Evolutionary conservation across 129 eudicot genomes (phyloP).

Genomic region (carrot (Daucus carota)): DNA sequence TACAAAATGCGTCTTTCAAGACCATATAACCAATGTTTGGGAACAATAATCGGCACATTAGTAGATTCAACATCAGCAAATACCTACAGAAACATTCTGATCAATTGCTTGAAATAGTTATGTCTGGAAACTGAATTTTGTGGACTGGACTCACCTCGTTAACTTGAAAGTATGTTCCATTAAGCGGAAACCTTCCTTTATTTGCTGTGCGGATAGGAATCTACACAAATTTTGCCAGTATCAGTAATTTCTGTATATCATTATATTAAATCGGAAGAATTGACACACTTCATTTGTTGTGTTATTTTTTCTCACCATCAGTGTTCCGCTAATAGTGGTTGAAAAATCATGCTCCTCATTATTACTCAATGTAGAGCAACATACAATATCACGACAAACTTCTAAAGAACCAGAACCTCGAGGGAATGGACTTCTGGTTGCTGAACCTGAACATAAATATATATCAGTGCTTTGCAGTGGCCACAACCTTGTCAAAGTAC

Average conservation of each 20-base stretch:
- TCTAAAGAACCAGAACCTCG: neutral
- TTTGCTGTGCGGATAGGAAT: constrained; percentile 55
- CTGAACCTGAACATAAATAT: neutral
- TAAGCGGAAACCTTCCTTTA: constrained; percentile 56
- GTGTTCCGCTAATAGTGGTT: constrained; percentile 42
- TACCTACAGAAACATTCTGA: constrained; percentile 23
- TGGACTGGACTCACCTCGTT: constrained; percentile 42
- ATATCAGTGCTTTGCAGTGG: neutral
- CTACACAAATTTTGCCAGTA: constrained; percentile 19
- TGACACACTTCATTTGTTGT: neutral
- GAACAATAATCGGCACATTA: constrained; percentile 37
- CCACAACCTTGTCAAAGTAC: neutral
- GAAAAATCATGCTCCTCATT: constrained; percentile 15
- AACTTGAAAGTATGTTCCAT: constrained; percentile 75
- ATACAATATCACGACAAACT: constrained; percentile 12
- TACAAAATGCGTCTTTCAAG: constrained; percentile 29
- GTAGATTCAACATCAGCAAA: constrained; percentile 67
- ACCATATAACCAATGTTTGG: constrained; percentile 34
- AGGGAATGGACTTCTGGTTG: constrained; percentile 12
- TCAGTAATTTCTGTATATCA: neutral
- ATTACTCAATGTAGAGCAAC: constrained; percentile 9
- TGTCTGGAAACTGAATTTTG: neutral
- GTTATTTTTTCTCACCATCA: constrained; percentile 45
- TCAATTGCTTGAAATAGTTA: neutral
- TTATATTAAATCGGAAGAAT: neutral